These are phyloP conservation scores for Theileria sp. DNA, from an alignment of 169 alveolate species.

Conservation along the genomic window DNA sequence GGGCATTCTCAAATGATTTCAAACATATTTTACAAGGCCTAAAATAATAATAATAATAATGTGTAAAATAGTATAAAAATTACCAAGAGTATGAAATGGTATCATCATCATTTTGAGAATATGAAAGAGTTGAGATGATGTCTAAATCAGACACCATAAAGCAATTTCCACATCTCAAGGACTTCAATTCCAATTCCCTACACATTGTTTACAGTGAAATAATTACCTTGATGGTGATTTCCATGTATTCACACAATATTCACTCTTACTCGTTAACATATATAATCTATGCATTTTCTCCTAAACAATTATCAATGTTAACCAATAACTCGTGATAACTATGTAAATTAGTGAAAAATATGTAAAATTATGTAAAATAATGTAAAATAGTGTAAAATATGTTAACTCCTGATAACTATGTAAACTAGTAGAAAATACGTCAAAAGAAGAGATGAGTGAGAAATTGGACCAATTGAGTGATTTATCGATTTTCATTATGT, in stretches of 20 bases:
- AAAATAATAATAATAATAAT: background rate
- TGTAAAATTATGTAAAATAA: too few species aligned
- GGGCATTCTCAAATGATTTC: constrained; percentile 21
- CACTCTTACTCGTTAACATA: constrained; percentile 70
- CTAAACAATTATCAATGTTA: constrained; percentile 29
- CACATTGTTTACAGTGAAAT: constrained; percentile 48
- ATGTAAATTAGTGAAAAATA: too few species aligned
- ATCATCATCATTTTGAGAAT: constrained; percentile 59
- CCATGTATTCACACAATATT: constrained; percentile 69
- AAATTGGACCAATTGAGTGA: constrained; percentile 52
- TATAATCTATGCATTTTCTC: constrained; percentile 72
- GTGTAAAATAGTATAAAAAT: background rate
- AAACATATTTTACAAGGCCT: constrained; percentile 57
- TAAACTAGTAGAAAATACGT: constrained; percentile 28
- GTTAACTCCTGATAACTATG: background rate
- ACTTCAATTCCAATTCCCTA: constrained; percentile 57
- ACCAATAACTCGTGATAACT: too few species aligned
- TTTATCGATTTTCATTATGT: constrained; percentile 70
- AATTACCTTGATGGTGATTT: constrained; percentile 65
- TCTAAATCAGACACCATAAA: constrained; percentile 72
- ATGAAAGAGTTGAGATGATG: constrained; percentile 63
- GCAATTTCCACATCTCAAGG: constrained; percentile 68
- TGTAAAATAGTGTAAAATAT: too few species aligned
- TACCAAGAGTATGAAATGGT: constrained; percentile 58
- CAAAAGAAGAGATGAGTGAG: constrained; percentile 40